Evolutionary conservation across 345 rosid species (phyloP).

Genomic region (Salix exigua): DNA sequence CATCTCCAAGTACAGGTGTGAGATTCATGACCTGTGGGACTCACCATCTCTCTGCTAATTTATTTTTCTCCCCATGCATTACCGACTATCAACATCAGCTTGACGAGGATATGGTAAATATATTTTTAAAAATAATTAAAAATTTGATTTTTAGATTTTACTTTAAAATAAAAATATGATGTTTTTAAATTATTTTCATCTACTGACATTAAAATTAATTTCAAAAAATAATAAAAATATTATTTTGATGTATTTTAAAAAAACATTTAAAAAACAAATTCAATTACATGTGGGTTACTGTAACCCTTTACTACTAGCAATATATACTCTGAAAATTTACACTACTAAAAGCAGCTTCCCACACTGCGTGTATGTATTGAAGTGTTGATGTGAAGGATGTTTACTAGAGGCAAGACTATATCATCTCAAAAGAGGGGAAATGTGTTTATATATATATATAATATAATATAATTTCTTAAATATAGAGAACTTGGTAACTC

Average conservation of each 20-base stretch:
- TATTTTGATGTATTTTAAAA: too few relatives aligned
- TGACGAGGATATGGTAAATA: not conserved
- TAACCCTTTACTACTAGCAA: not conserved
- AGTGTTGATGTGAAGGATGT: not conserved
- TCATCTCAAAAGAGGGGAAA: not conserved
- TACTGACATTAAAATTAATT: accelerated
- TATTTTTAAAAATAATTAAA: too few relatives aligned
- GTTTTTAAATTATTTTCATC: too few relatives aligned
- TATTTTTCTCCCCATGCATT: not conserved
- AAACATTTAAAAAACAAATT: too few relatives aligned
- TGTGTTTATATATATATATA: too few relatives aligned
- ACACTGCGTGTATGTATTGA: not conserved
- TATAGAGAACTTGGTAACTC: too few relatives aligned
- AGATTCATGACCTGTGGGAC: not conserved
- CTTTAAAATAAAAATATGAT: too few relatives aligned
- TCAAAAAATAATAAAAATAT: too few relatives aligned
- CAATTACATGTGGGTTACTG: not conserved
- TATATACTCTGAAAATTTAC: too few relatives aligned
- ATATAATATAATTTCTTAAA: too few relatives aligned
- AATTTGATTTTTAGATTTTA: too few relatives aligned
- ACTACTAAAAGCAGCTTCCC: not conserved
- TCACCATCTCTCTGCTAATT: not conserved
- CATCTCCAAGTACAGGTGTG: not conserved
- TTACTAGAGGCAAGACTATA: not conserved
- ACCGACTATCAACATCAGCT: not conserved